phyloP scores from a whole-genome alignment of 2,329 filamentous ascomycete species.

The Coniochaeta pulveracea region DNA sequence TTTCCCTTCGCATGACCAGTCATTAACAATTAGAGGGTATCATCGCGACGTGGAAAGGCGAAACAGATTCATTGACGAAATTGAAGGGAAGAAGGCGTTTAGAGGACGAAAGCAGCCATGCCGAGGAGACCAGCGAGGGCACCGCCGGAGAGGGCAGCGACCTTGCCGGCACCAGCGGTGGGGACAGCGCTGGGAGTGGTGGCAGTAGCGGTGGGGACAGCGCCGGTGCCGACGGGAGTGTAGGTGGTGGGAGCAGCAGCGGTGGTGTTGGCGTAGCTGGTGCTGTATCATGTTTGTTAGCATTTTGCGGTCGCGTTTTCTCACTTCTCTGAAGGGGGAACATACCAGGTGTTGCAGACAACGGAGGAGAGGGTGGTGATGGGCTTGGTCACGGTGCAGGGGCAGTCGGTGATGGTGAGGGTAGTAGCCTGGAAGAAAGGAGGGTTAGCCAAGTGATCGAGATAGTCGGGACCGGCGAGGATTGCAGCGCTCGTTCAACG shows the following conservation, averaged over 20 bases:
- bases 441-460: conserved; percentile 8
- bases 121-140: conserved; percentile 49
- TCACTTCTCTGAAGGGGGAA: background rate
- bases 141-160: conserved; percentile 43
- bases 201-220: conserved; percentile 16
- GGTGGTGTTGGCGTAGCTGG: conserved; percentile 26
- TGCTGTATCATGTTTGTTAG: conserved; percentile 10
- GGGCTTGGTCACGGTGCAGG: conserved; percentile 55
- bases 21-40: conserved; percentile 6
- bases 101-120: conserved; percentile 46
- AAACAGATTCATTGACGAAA: background rate
- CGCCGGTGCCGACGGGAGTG: conserved; percentile 17
- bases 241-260: conserved; percentile 19
- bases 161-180: conserved; percentile 45
- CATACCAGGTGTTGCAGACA: conserved; percentile 43
- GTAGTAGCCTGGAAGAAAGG: conserved; percentile 40
- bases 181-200: conserved; percentile 25
- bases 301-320: too few relatives aligned
- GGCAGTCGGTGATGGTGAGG: conserved; percentile 61
- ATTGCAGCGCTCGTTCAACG: background rate
- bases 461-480: background rate
- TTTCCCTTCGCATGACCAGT: background rate
- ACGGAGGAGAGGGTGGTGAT: conserved; percentile 40
- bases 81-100: conserved; percentile 31
- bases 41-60: conserved; percentile 5